These are phyloP conservation scores for Schizochytrium sp. DNA, from an alignment of 108 stramenopile species.

Conservation along the genomic window DNA sequence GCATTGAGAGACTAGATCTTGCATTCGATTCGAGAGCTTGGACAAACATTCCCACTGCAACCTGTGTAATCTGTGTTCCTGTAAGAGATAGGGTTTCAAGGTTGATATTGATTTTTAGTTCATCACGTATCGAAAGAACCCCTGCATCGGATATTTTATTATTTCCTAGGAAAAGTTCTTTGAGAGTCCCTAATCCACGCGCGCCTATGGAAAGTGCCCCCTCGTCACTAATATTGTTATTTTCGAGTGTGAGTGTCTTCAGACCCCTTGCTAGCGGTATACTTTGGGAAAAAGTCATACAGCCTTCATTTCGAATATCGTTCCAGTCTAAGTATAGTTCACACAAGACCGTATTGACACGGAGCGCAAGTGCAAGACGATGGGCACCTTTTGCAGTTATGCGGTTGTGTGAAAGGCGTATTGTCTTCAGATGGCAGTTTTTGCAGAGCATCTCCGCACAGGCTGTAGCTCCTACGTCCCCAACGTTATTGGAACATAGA, in stretches of 20 bases:
- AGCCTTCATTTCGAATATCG: not conserved
- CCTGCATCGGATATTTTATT: not conserved
- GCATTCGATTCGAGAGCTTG: not conserved
- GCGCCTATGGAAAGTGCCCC: not conserved
- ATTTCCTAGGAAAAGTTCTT: not conserved
- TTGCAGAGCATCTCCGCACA: too few species aligned
- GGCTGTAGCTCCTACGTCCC: too few species aligned
- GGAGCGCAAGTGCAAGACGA: not conserved
- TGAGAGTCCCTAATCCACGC: not conserved
- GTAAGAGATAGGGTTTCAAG: not conserved
- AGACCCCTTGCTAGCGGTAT: not conserved
- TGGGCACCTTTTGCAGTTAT: not conserved
- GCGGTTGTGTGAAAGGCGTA: not conserved
- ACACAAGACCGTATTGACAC: not conserved
- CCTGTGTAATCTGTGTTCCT: not conserved
- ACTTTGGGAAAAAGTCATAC: not conserved
- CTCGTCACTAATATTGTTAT: not conserved
- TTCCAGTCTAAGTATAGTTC: constrained; percentile 12
- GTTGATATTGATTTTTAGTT: not conserved
- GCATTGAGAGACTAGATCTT: too few species aligned
- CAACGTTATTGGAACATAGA: too few species aligned
- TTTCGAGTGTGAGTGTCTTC: not conserved
- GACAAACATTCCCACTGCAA: not conserved
- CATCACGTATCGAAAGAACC: constrained; percentile 4
- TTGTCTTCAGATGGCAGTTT: not conserved